Evolutionary conservation across 169 alveolate species (phyloP).

Genomic region (Besnoitia besnoiti): DNA sequence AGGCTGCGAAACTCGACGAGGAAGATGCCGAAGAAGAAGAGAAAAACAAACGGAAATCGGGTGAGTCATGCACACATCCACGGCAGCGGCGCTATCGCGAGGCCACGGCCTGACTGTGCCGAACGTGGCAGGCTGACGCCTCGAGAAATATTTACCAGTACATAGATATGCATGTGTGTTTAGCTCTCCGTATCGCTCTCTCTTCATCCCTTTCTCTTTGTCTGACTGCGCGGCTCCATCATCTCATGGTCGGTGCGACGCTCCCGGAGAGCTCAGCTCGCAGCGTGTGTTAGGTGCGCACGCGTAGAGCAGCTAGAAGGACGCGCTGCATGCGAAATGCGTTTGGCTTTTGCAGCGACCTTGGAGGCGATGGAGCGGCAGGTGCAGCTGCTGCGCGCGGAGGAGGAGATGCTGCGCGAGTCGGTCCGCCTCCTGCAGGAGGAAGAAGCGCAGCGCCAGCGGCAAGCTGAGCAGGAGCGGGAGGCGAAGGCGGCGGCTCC

Average conservation of each 20-base stretch:
- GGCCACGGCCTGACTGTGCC: too few relatives aligned
- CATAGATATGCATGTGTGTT: neutral
- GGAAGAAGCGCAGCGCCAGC: constrained; percentile 50
- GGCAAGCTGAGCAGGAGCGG: constrained; percentile 18
- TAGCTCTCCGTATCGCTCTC: neutral
- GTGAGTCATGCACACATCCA: too few relatives aligned
- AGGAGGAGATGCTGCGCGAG: constrained; percentile 45
- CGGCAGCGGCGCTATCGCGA: too few relatives aligned
- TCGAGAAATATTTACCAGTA: neutral
- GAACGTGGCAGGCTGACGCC: too few relatives aligned
- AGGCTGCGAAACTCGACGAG: neutral
- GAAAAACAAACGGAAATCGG: neutral
- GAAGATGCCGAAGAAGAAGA: neutral
- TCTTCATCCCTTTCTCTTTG: neutral
- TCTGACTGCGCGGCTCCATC: neutral
- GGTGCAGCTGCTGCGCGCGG: constrained; percentile 55
- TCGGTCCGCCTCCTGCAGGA: constrained; percentile 45
- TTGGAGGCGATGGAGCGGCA: constrained; percentile 58
- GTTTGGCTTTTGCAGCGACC: constrained; percentile 35
- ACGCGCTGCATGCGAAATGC: too few relatives aligned
- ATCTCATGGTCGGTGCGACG: too few relatives aligned
- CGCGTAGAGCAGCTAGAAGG: too few relatives aligned
- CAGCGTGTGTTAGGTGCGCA: too few relatives aligned
- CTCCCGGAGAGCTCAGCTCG: too few relatives aligned
- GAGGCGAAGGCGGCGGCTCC: neutral